Conservation (phyloP, 371 early-diverging fungal species). For the Batrachochytrium dendrobatidis region DNA sequence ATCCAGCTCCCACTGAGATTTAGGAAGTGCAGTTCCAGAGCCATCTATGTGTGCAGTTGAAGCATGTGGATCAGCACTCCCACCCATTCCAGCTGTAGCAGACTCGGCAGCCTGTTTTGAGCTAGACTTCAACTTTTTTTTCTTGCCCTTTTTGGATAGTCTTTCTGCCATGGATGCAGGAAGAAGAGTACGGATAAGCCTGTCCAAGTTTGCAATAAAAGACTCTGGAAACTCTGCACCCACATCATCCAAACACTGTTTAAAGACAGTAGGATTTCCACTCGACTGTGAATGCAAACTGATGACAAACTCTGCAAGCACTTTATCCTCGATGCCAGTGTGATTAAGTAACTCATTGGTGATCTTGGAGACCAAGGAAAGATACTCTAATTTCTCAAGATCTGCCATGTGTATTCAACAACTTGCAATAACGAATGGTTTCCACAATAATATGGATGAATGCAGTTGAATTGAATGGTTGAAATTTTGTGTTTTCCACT, state of each 20-base stretch:
- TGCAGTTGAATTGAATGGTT: too few species aligned
- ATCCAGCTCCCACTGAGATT: slow-evolving; percentile 21
- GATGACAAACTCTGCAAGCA: slow-evolving; percentile 38
- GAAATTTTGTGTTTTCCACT: too few species aligned
- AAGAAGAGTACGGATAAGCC: slow-evolving; percentile 79
- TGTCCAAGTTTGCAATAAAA: slow-evolving; percentile 77
- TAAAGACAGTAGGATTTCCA: slow-evolving; percentile 43
- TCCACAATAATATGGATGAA: too few species aligned
- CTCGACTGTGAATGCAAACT: slow-evolving; percentile 31
- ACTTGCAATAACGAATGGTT: too few species aligned
- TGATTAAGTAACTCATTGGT: slow-evolving; percentile 88
- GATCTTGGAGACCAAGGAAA: slow-evolving; percentile 86
- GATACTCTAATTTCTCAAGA: slow-evolving; percentile 75
- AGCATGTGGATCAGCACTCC: background rate
- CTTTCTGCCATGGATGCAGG: slow-evolving; percentile 43
- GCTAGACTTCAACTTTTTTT: slow-evolving; percentile 7
- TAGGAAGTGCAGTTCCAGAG: background rate
- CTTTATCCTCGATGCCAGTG: slow-evolving; percentile 84
- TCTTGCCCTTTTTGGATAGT: slow-evolving; percentile 16
- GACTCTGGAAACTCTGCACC: slow-evolving; percentile 80
- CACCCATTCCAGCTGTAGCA: background rate
- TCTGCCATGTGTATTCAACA: slow-evolving; percentile 35
- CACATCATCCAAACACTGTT: slow-evolving; percentile 55
- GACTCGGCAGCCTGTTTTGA: background rate
- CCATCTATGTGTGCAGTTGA: background rate